These are phyloP conservation scores for Aspergillus flavus DNA, from an alignment of 2,329 filamentous ascomycete species.

Conservation along the genomic window DNA sequence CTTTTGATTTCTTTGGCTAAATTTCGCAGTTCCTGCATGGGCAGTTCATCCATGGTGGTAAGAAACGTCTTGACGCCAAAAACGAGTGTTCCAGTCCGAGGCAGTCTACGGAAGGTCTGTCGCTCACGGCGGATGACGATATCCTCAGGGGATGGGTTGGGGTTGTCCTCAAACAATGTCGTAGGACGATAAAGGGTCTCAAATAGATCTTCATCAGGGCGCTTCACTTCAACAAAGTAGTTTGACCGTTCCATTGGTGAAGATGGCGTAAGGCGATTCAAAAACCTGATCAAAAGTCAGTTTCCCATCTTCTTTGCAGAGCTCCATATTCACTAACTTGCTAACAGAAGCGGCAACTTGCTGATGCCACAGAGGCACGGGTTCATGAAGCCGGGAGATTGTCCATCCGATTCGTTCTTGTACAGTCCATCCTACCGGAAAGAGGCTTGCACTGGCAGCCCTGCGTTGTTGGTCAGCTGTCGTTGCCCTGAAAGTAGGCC, in stretches of 20 bases:
- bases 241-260: slow-evolving; percentile 53
- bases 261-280: slow-evolving; percentile 47
- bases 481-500: not conserved
- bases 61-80: slow-evolving; percentile 55
- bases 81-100: slow-evolving; percentile 48
- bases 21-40: slow-evolving; percentile 44
- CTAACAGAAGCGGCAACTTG: slow-evolving; percentile 47
- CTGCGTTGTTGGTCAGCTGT: slow-evolving; percentile 29
- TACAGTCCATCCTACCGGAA: slow-evolving; percentile 57
- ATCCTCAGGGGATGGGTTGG: slow-evolving; percentile 40
- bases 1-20: slow-evolving; percentile 48
- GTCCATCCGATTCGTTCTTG: slow-evolving; percentile 53
- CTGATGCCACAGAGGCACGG: slow-evolving; percentile 54
- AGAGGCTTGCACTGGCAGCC: slow-evolving; percentile 55
- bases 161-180: slow-evolving; percentile 40
- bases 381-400: slow-evolving; percentile 50
- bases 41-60: slow-evolving; percentile 44
- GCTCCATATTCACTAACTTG: slow-evolving; percentile 34
- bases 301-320: not conserved
- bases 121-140: slow-evolving; percentile 53
- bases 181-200: slow-evolving; percentile 51
- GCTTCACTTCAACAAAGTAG: slow-evolving; percentile 54
- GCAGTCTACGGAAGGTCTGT: slow-evolving; percentile 53
- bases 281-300: slow-evolving; percentile 39
- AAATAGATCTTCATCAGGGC: slow-evolving; percentile 37